Base-by-base conservation (phyloP, 768 basidiomycete genomes). In the Calocera cornea region DNA sequence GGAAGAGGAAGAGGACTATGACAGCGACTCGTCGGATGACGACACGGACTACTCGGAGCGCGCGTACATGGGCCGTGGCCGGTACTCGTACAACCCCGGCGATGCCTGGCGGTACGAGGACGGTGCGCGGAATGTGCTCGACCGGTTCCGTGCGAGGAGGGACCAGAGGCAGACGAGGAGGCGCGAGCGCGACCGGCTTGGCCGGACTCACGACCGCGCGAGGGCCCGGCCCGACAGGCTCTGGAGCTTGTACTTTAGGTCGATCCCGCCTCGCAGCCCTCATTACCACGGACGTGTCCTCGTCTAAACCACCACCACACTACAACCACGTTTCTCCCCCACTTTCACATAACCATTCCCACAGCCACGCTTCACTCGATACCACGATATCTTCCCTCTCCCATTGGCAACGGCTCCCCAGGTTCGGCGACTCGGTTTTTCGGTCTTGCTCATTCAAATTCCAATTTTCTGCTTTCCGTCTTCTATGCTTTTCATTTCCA, bases 1-100 rank as follows among this genome's bases (percentile, higher is more conserved):
- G 11, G 78, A 79, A 19, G 71, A 71, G 11, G 70, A 66, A 5
- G 17, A 27, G 22, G 64, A 65, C 5, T 68, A 69, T 14, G 68
- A 69, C n/a, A 49, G 64, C 29, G 50, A 54, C 38, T 36, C 31
- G 1, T 69, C 63, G 34, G 69, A 47, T 47, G 64, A 60, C 54
- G 54, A 60, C 54, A 60, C 54, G 10, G 54, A 60, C 54, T 60
- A 29, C 31, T 29, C 14, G 2, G 54, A 60, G 14, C 54, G 54
- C 27, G 54, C 54, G 31, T 60, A 60, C 31, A 60, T 31, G 54
- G 24, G 5, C 54, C 54, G 54, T 19, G 54, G 54, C 16, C 54
- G 54, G 31, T 60, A 60, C 54, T 29, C 27, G 27, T 60, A 60
- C 54, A 33, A 27, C 14, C 54, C 54, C 22, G 54, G 54, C 24